Evolutionary conservation across 1,139 yeast genomes (phyloP).

Genomic region (Debaryomycetaceae sp.): DNA sequence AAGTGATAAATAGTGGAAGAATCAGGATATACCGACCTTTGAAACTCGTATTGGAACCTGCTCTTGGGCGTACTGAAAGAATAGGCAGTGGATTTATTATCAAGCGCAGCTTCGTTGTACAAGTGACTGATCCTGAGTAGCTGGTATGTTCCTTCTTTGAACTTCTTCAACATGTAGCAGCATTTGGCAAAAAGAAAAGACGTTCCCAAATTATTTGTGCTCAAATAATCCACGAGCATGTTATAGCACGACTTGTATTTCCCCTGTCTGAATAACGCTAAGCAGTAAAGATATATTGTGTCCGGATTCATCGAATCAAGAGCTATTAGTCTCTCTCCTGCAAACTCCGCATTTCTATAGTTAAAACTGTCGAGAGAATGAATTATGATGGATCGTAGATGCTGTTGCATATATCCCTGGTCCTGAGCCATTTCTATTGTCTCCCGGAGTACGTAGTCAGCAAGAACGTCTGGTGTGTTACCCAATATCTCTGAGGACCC

Average conservation of each 20-base stretch:
- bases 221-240: constrained; percentile 31
- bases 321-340: constrained; percentile 72
- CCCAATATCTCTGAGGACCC: neutral
- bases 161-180: constrained; percentile 54
- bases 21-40: constrained; percentile 53
- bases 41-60: constrained; percentile 32
- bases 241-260: constrained; percentile 62
- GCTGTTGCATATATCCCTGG: constrained; percentile 26
- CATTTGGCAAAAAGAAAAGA: constrained; percentile 65
- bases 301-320: constrained; percentile 47
- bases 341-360: constrained; percentile 71
- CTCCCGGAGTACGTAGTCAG: neutral
- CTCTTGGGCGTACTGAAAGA: constrained; percentile 21
- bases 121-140: constrained; percentile 34
- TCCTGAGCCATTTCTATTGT: constrained; percentile 17
- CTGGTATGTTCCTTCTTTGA: constrained; percentile 62
- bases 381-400: constrained; percentile 55
- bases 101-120: constrained; percentile 31
- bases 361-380: constrained; percentile 73
- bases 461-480: neutral
- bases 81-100: constrained; percentile 7
- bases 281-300: constrained; percentile 60
- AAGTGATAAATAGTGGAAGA: constrained; percentile 60
- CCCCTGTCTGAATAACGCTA: constrained; percentile 53
- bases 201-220: constrained; percentile 62